These are phyloP conservation scores for Ustilago loliicola DNA, from an alignment of 1,284 basidiomycete species.

Conservation along the genomic window DNA sequence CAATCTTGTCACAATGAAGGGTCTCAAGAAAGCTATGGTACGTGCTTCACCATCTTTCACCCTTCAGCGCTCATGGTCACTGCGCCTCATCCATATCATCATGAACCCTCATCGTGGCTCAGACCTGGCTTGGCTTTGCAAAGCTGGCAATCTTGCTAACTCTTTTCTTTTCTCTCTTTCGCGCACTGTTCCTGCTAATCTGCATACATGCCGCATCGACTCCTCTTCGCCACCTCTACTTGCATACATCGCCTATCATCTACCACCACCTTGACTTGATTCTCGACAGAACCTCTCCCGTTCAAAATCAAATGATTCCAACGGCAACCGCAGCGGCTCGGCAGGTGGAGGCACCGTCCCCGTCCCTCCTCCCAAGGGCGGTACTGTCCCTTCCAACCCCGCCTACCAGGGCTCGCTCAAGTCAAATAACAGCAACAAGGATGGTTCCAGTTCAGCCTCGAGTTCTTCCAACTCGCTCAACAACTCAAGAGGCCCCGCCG, in stretches of 20 bases:
- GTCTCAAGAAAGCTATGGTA: slow-evolving; percentile 71
- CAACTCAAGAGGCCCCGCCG: slow-evolving; percentile 27
- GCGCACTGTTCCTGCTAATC: neutral
- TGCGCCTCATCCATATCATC: too few relatives aligned
- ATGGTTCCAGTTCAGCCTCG: slow-evolving; percentile 52
- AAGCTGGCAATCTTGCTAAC: slow-evolving; percentile 1
- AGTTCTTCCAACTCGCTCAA: slow-evolving; percentile 53
- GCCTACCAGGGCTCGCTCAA: slow-evolving; percentile 63
- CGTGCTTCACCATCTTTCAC: slow-evolving; percentile 23
- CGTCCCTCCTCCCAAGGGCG: slow-evolving; percentile 62
- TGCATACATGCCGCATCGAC: neutral
- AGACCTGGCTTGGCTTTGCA: neutral
- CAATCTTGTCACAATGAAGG: slow-evolving; percentile 61
- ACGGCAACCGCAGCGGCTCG: slow-evolving; percentile 55
- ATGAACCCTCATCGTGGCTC: too few relatives aligned
- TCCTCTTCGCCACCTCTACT: neutral
- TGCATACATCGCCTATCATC: neutral
- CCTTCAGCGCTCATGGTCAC: neutral
- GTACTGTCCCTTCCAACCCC: slow-evolving; percentile 53
- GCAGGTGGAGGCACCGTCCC: slow-evolving; percentile 54
- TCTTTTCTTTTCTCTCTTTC: neutral
- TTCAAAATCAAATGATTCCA: slow-evolving; percentile 62
- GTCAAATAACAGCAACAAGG: slow-evolving; percentile 20
- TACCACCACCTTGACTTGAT: neutral
- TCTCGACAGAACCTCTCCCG: slow-evolving; percentile 63